phyloP scores from a whole-genome alignment of 345 rosid species.

The Angophora floribunda region DNA sequence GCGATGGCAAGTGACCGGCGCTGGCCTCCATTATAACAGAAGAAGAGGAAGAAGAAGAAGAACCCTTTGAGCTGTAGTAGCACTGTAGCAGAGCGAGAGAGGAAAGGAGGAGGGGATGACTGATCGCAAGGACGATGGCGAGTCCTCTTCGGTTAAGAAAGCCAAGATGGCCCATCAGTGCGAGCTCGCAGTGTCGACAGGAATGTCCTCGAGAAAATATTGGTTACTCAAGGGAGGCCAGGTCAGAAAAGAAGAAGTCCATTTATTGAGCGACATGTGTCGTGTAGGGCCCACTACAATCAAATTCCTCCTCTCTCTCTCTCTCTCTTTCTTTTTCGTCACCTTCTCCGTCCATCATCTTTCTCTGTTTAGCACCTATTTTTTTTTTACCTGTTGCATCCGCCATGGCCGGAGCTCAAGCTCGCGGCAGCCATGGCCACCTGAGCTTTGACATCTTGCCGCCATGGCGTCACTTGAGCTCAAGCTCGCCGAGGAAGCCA shows the following conservation, averaged over 20 bases:
- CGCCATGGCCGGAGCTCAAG: too few species aligned
- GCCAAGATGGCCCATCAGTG: background rate
- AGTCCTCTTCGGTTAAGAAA: background rate
- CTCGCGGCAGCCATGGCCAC: too few species aligned
- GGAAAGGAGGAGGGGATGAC: background rate
- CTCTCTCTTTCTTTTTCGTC: background rate
- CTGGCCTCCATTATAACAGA: background rate
- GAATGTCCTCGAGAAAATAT: background rate
- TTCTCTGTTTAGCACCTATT: too few species aligned
- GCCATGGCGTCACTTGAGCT: too few species aligned
- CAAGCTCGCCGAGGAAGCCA: too few species aligned
- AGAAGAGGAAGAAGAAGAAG: background rate
- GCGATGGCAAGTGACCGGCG: background rate
- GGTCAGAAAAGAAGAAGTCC: too few species aligned
- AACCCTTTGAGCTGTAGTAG: background rate
- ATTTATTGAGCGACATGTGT: too few species aligned
- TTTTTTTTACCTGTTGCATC: too few species aligned
- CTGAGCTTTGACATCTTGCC: too few species aligned
- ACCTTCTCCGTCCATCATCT: too few species aligned
- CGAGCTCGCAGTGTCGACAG: background rate
- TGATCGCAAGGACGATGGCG: background rate
- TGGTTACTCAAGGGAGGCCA: too few species aligned
- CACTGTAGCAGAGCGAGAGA: background rate
- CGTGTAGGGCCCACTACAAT: too few species aligned
- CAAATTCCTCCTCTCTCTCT: background rate